Evolutionary conservation across 2,329 filamentous ascomycete genomes (phyloP).

Genomic region (Penicillium sclerotiorum): DNA sequence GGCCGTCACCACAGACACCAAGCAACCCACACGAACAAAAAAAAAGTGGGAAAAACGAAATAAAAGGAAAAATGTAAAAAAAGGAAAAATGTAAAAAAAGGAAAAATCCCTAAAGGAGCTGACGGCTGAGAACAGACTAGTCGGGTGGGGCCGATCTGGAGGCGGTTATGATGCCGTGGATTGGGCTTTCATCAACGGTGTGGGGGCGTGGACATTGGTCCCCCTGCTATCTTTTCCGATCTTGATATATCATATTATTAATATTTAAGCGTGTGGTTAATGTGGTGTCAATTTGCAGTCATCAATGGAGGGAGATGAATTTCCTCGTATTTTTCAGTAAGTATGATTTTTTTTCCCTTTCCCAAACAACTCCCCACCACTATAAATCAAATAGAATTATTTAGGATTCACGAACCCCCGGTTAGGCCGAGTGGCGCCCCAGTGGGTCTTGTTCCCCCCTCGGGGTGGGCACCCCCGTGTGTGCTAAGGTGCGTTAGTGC

Average conservation of each 20-base stretch:
- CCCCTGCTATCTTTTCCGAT: neutral
- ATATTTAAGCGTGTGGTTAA: neutral
- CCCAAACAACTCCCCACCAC: no score
- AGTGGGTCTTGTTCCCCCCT: slow-evolving; percentile 16
- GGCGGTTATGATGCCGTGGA: slow-evolving; percentile 19
- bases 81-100: neutral
- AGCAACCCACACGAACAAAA: slow-evolving; percentile 2
- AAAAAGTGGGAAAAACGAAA: no score
- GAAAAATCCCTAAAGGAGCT: slow-evolving; percentile 12
- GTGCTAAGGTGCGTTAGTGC: slow-evolving; percentile 23
- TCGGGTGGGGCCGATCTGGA: slow-evolving; percentile 26
- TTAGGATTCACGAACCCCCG: slow-evolving; percentile 15
- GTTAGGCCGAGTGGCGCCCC: slow-evolving; percentile 26
- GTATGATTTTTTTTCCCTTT: no score
- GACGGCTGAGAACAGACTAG: slow-evolving; percentile 22
- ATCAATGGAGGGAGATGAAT: no score
- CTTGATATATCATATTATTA: neutral
- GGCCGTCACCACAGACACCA: slow-evolving; percentile 22
- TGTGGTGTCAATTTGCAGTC: neutral
- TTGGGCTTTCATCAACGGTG: slow-evolving; percentile 12
- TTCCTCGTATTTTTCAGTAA: no score
- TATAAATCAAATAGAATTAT: neutral
- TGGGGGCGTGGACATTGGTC: slow-evolving; percentile 1
- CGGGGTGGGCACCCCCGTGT: slow-evolving; percentile 25
- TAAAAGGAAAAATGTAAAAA: neutral